Evolutionary conservation across 768 basidiomycete genomes (phyloP).

Genomic region (Kwoniella europaea): DNA sequence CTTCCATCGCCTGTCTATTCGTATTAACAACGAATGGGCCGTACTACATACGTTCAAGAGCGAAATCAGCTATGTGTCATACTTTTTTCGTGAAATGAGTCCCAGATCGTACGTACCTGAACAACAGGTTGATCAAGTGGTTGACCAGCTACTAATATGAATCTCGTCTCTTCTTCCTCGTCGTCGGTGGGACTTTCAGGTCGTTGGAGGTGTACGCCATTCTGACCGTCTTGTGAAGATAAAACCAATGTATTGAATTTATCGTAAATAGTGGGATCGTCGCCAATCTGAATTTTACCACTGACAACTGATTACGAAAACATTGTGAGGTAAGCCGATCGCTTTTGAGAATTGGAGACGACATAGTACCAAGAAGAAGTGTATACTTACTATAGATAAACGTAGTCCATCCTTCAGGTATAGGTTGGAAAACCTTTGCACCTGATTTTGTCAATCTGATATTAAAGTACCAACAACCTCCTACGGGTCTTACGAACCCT

Average conservation of each 20-base stretch:
- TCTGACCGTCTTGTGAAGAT: constrained; percentile 66
- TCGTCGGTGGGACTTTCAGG: constrained; percentile 55
- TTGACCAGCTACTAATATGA: constrained; percentile 81
- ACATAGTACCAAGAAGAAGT: not conserved
- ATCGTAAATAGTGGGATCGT: constrained; percentile 60
- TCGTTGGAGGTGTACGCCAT: constrained; percentile 69
- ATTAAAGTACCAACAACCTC: constrained; percentile 94
- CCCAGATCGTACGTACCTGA: constrained; percentile 59
- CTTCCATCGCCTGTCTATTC: constrained; percentile 76
- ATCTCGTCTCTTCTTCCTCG: constrained; percentile 68
- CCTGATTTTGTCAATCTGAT: constrained; percentile 69
- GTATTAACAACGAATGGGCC: constrained; percentile 73
- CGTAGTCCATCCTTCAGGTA: constrained; percentile 85
- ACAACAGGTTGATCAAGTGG: constrained; percentile 86
- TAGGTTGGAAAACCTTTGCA: constrained; percentile 73
- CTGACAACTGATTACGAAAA: constrained; percentile 63
- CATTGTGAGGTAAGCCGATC: not conserved
- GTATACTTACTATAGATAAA: constrained; percentile 76
- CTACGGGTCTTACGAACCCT: constrained; percentile 85
- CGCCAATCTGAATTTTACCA: constrained; percentile 71
- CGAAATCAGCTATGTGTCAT: constrained; percentile 64
- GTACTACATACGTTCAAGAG: constrained; percentile 35
- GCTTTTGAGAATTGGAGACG: not conserved
- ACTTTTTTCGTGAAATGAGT: constrained; percentile 60
- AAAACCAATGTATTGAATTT: constrained; percentile 83